phyloP scores from a whole-genome alignment of 192 early-diverging fungal species.

The Rhizophagus sp. region DNA sequence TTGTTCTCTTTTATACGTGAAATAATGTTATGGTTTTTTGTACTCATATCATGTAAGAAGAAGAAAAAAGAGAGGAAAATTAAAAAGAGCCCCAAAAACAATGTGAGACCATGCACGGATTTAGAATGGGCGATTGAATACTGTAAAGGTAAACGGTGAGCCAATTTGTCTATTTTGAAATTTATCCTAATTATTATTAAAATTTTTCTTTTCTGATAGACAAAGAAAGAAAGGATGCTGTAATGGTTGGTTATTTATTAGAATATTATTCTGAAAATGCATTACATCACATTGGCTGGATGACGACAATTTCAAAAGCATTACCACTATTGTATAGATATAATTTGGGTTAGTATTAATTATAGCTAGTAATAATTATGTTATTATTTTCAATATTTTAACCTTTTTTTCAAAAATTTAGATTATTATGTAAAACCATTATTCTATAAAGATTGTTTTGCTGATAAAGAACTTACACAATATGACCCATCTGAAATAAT shows the following conservation, averaged over 20 bases:
- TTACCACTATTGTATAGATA: neutral
- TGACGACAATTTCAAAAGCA: neutral
- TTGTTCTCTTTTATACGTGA: neutral
- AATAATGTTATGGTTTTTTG: neutral
- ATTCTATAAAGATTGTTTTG: slow-evolving; percentile 8
- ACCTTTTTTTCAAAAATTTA: neutral
- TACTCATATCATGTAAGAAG: neutral
- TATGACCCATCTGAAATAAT: neutral
- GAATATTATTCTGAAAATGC: slow-evolving; percentile 3
- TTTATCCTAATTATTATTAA: neutral
- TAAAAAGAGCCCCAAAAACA: neutral
- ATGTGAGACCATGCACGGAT: neutral
- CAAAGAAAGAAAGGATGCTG: neutral
- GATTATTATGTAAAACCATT: neutral
- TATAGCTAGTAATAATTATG: neutral
- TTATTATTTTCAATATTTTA: neutral
- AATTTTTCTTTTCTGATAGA: neutral
- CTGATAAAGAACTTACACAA: neutral
- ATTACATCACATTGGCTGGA: neutral
- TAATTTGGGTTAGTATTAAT: neutral
- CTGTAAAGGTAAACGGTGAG: neutral
- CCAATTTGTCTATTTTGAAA: neutral
- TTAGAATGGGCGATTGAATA: neutral
- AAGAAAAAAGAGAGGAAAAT: neutral
- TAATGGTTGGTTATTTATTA: slow-evolving; percentile 5